Evolutionary conservation across 176 grass and related monocot species (phyloP).

Genomic region (Olyra latifolia): DNA sequence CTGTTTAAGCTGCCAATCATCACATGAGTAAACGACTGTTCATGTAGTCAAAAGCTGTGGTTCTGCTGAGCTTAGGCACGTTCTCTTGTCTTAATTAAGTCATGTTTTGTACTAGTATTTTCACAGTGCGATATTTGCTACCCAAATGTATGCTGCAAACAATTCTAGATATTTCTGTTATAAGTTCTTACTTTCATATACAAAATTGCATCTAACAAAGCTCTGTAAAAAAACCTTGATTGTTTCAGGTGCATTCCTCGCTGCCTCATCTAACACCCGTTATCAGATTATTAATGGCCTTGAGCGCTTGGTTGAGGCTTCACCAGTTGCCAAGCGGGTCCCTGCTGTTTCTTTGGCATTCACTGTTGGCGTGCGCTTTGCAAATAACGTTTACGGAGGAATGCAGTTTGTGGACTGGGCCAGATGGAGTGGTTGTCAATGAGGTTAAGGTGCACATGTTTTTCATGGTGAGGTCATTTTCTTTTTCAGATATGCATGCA

Average conservation of each 20-base stretch:
- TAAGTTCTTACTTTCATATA: background rate
- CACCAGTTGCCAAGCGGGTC: constrained; percentile 62
- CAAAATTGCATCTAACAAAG: constrained; percentile 5
- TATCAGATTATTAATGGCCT: constrained; percentile 95
- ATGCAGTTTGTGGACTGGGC: constrained; percentile 99
- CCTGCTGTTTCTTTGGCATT: constrained; percentile 82
- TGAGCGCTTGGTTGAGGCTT: constrained; percentile 80
- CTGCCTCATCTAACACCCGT: constrained; percentile 83
- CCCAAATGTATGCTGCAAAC: background rate
- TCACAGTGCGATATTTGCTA: background rate
- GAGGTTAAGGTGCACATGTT: constrained; percentile 25
- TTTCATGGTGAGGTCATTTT: constrained; percentile 25
- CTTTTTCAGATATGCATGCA: background rate
- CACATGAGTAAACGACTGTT: background rate
- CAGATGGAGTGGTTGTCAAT: constrained; percentile 76
- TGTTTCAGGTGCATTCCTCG: constrained; percentile 83
- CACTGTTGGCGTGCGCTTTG: constrained; percentile 83
- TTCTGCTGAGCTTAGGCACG: background rate
- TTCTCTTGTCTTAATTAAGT: background rate
- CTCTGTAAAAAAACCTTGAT: constrained; percentile 33
- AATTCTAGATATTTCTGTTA: background rate
- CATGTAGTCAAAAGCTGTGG: background rate
- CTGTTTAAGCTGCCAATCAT: background rate
- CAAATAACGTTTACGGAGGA: constrained; percentile 92
- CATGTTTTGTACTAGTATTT: background rate